Base-by-base conservation (phyloP, 768 basidiomycete genomes). In the Pulveroboletus sp. region DNA sequence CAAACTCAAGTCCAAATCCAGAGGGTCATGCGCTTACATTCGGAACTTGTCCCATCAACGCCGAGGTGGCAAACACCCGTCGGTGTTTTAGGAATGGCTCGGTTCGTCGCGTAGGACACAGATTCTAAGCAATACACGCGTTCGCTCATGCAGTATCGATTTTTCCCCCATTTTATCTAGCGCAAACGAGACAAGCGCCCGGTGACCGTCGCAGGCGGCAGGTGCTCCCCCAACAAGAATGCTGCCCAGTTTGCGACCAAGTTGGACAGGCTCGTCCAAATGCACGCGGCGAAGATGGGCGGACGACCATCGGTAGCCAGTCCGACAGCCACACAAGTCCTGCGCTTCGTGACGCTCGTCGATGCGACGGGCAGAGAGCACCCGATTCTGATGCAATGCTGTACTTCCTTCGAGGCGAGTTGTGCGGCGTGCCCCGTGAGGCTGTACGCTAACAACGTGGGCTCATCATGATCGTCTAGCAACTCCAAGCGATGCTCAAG, bases 361-460 rank as follows among this genome's bases (percentile, higher is more conserved):
- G 64, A 64, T 23, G 62, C 56, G 1, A 64, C 64, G 7, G 64
- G 62, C 39, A 51, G 64, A 17, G 46, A 55, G 20, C 62, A 64
- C 35, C 59, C 55, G 21, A 61, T 64, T 51, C 35, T 43, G 19
- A 49, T 66, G 56, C 52, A 66, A 17, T 53, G 52, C 37, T 64
- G 62, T 34, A 33, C 56, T 3, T 64, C 58, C 31, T 64, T 64
- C 6, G 55, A 66, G 56, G 62, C 61, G 34, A 29, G 52, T 19
- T 23, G 8, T 17, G 5, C 2, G 3, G 21, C 6, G 16, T 34
- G 34, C 7, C 13, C n/a, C 4, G 2, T 6, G 13, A 8, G 12
- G 10, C 2, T 20, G 23, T 33, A 24, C 31, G 13, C 40, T 59
- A 19, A 62, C 5, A 40, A 16, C n/a, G 17, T n/a, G 23, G 23